Base-by-base conservation (phyloP, 495 filamentous ascomycete genomes). In the Penicillium egyptiacum region DNA sequence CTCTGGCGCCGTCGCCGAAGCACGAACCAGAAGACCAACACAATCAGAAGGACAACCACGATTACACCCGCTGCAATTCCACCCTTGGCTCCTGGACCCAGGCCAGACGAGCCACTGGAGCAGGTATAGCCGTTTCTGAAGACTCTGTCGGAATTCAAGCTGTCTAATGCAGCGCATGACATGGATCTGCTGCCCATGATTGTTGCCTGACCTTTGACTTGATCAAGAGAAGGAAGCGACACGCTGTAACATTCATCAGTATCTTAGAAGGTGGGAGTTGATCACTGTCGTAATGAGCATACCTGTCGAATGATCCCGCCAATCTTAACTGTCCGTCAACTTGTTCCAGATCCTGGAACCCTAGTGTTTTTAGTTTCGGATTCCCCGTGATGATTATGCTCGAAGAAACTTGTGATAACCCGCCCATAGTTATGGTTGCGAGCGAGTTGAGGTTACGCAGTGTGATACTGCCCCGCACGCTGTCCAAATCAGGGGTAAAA, bases 61-160 rank as follows among this genome's bases (percentile, higher is more conserved):
- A 74, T 60, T n/a, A 68, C 66, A 5, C 55, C 69, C 8, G 67
- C 58, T 19, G 67, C 66, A 11, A 75, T 71, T 0, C 72, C 72
- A 2, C 60, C 71, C 54, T 69, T 74, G 12, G 66, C 65, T 25
- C 67, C 71, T 25, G 61, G 50, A 37, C 65, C 64, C 5, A 73
- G 63, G 14, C 45, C 39, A 1, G 61, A 51, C 5, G 46, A 42
- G 41, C 19, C 44, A 8, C 43, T 19, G 12, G 59, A 50, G 49
- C 70, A 73, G 10, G 59, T 59, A 47, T 67, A 71, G 1, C 54
- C 56, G 5, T 60, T 57, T 17, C 39, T 42, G 47, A 60, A 70
- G 0, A 66, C 66, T 9, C 50, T 52, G 2, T 64, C 28, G 12
- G 61, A 64, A 33, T 50, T 53, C 5, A 64, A 42, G 11, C 20